A percentile compares a stretch with the other conserved stretches of the same genome.
These are phyloP conservation scores for Geotrichum europaeum DNA, from an alignment of 1,139 yeast species.

Conservation along the genomic window DNA sequence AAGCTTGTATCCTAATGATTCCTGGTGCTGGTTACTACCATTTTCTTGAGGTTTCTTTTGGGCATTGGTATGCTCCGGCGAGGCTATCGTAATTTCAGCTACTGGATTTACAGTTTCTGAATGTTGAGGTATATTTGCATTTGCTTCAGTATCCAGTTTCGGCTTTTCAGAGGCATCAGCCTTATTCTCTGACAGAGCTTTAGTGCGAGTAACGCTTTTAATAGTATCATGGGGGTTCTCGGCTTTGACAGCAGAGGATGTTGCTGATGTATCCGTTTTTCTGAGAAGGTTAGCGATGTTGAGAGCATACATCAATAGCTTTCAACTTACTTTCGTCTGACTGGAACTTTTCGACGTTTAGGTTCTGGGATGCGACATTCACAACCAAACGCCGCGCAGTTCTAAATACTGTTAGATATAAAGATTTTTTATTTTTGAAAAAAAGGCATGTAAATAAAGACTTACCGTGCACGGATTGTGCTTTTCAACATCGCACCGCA, in stretches of 20 bases:
- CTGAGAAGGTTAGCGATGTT: neutral
- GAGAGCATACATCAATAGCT: neutral
- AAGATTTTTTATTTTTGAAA: neutral
- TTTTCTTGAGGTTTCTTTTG: neutral
- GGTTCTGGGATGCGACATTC: slow-evolving; percentile 60
- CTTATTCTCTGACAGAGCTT: neutral
- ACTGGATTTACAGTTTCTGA: neutral
- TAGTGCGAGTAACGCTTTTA: neutral
- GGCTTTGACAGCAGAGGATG: neutral
- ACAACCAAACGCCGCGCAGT: slow-evolving; percentile 70
- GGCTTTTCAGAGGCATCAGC: neutral
- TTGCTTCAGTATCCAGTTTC: neutral
- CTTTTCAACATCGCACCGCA: slow-evolving; percentile 63
- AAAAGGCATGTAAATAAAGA: neutral
- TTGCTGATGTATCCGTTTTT: neutral
- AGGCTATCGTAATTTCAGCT: neutral
- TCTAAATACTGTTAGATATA: slow-evolving; percentile 27
- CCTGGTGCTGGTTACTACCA: neutral
- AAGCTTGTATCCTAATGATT: neutral
- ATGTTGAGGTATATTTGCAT: neutral
- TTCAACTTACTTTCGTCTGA: slow-evolving; percentile 32
- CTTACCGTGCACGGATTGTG: slow-evolving; percentile 63
- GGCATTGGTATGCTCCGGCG: neutral
- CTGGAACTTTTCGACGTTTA: slow-evolving; percentile 23
- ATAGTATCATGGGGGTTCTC: neutral